phyloP scores from a whole-genome alignment of 495 filamentous ascomycete genomes.

The Xylaria telfairii region DNA sequence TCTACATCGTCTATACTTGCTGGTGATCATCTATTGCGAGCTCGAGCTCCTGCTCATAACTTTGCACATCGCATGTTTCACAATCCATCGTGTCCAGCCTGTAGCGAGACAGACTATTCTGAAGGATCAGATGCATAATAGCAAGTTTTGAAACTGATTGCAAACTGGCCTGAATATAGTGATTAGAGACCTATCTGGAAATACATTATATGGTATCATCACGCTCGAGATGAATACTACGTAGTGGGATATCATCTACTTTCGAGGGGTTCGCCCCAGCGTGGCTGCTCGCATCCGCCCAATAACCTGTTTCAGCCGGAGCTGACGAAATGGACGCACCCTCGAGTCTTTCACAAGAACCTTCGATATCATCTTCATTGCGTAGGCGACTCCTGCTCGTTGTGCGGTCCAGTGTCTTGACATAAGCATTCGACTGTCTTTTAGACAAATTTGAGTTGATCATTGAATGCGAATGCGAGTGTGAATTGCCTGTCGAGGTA shows the following conservation, averaged over 20 bases:
- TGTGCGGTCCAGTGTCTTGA: not conserved
- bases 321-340: not conserved
- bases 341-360: not conserved
- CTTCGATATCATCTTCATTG: not conserved
- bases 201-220: not conserved
- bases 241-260: not conserved
- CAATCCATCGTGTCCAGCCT: no score
- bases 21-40: no score
- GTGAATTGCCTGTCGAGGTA: not conserved
- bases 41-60: no score
- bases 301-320: not conserved
- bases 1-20: no score
- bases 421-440: not conserved
- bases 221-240: not conserved
- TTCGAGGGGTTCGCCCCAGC: not conserved
- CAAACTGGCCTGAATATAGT: no score
- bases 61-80: no score
- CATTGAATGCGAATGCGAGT: not conserved
- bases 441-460: not conserved
- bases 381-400: not conserved
- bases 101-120: no score
- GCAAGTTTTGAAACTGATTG: no score
- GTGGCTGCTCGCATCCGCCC: not conserved
- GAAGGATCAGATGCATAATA: no score
- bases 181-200: no score